Evolutionary conservation across 305 asterid species (phyloP), one percentile per base, ranked within the genome.

Genomic region (Fraxinus albicans): DNA sequence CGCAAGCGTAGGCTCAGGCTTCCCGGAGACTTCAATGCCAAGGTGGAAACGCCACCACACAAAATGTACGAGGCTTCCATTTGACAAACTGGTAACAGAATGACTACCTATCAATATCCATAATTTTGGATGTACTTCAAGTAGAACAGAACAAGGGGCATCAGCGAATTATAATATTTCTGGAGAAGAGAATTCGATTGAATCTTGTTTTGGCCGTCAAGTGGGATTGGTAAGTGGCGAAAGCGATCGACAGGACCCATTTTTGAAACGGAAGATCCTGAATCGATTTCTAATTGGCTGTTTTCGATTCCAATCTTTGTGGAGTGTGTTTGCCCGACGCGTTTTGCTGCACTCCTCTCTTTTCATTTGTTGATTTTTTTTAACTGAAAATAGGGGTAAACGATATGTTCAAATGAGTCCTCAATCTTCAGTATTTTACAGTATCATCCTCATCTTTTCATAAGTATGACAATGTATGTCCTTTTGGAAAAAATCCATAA

Each of bases 1-100:
- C 75, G 89, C 4, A 81, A 83, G 67, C 86, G 86, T 63, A 85
- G 79, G 21, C 31, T 77, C 0, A 83, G 86, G 55, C 79, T 25
- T 67, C 60, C 86, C 50, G 85, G 90, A 34, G 90, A 87, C 80
- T 88, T 87, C 75, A 88, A 73, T 29, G 86, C 86, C 7, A 90
- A 88, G 69, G 90, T 80, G 17, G 93, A 91, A 73, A 90, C 86
- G 79, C 94, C 91, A 78, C 97, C 92, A 58, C 91, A 91, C 83
- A 82, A 86, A 47, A 90, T 80, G 88, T 92, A 89, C 47, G 91
- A 90, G 25, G 98, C 85, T 86, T 90, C 98, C 98, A 91, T 47
- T 94, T 29, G 65, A 63, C 75, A 13, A 55, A 53, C 80, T 83
- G 40, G 2, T n/a, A 36, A 31, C 63, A 36, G 69, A 23, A 42